Evolutionary conservation across 2,329 filamentous ascomycete genomes (phyloP).

Genomic region (Xylaria hypoxylon): DNA sequence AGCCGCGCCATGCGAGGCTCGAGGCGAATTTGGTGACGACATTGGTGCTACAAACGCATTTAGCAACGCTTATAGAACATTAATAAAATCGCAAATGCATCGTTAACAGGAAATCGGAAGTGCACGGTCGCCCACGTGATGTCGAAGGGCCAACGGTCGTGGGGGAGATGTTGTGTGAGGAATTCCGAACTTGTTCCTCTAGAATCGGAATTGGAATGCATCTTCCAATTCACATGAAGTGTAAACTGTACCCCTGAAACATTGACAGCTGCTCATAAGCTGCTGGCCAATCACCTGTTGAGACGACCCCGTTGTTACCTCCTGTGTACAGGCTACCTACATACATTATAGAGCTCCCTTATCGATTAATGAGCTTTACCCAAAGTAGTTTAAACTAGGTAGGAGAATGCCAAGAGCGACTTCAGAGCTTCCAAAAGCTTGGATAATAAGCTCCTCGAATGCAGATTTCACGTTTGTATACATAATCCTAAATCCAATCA

Average conservation of each 20-base stretch:
- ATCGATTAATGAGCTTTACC: slow-evolving; percentile 10
- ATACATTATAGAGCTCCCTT: slow-evolving; percentile 2
- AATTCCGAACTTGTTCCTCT: slow-evolving; percentile 13
- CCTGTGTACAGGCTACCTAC: too few species aligned
- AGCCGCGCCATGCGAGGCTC: slow-evolving; percentile 50
- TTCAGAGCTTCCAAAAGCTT: slow-evolving; percentile 6
- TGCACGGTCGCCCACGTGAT: not conserved
- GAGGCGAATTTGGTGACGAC: slow-evolving; percentile 50
- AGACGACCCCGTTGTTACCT: not conserved
- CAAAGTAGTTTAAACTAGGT: slow-evolving; percentile 15
- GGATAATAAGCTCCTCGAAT: not conserved
- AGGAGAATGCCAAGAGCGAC: slow-evolving; percentile 18
- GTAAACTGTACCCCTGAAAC: slow-evolving; percentile 31
- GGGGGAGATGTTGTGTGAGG: slow-evolving; percentile 17
- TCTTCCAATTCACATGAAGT: slow-evolving; percentile 24
- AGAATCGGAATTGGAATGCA: slow-evolving; percentile 10
- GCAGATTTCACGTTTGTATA: too few species aligned
- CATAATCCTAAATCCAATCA: too few species aligned
- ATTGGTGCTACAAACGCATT: slow-evolving; percentile 40
- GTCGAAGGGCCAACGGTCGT: not conserved
- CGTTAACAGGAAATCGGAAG: not conserved
- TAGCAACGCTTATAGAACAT: slow-evolving; percentile 22
- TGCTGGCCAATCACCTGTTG: slow-evolving; percentile 24
- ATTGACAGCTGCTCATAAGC: slow-evolving; percentile 19
- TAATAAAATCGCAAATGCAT: slow-evolving; percentile 25